Conservation (phyloP, 2,329 filamentous ascomycete species). For the Verticillium nonalfalfae region DNA sequence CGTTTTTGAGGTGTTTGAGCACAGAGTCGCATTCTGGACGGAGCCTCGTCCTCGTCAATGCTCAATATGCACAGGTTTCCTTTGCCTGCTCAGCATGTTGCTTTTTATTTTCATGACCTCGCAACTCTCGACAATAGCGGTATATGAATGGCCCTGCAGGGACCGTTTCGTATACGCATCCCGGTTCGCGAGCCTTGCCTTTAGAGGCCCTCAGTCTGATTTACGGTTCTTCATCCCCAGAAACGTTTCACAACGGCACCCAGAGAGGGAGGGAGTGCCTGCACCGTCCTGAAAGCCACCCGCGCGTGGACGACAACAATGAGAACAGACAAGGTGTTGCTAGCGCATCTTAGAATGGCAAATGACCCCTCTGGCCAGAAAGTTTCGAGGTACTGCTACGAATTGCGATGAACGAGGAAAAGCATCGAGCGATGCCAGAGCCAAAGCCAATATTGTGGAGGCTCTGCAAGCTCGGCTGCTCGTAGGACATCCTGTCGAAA, state of each 20-base stretch:
- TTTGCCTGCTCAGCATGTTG: not conserved
- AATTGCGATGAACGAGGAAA: not conserved
- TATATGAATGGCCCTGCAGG: not conserved
- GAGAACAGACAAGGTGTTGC: not conserved
- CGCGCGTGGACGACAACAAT: not conserved
- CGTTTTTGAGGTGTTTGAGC: not conserved
- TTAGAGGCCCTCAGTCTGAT: not conserved
- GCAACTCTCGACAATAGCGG: not conserved
- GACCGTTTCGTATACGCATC: too few species aligned
- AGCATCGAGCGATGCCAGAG: not conserved
- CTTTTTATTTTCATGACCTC: not conserved
- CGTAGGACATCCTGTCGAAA: not conserved
- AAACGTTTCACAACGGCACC: not conserved
- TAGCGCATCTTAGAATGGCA: not conserved
- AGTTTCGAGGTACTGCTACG: not conserved
- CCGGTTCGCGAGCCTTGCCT: not conserved
- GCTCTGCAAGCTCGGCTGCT: not conserved
- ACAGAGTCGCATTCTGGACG: not conserved
- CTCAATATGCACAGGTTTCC: not conserved
- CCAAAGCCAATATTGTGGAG: conserved; percentile 2
- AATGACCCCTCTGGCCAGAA: not conserved
- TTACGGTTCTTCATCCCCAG: not conserved
- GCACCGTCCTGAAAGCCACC: not conserved
- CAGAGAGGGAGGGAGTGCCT: not conserved
- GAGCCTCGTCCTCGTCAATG: not conserved